A percentile compares a stretch with the other conserved stretches of the same genome.
Conservation (phyloP, 805 yeast genomes). For the Metschnikowia aberdeeniae region DNA sequence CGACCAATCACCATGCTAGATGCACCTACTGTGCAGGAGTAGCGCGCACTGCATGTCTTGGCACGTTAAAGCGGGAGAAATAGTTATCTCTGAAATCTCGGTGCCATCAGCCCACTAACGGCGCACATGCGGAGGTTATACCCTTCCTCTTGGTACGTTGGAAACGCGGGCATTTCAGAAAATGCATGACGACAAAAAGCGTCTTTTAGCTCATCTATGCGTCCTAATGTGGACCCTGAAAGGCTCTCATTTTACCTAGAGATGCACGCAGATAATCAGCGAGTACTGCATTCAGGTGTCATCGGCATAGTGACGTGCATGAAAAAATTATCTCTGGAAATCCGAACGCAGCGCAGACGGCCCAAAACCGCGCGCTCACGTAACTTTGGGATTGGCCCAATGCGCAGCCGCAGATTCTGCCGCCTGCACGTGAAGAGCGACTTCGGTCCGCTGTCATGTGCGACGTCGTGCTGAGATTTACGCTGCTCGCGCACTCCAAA, state of each 20-base stretch:
- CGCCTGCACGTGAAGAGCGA: too few species aligned
- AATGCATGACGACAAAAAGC: too few species aligned
- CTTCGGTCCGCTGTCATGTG: too few species aligned
- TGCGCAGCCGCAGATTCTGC: too few species aligned
- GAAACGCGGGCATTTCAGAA: neutral
- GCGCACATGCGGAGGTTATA: neutral
- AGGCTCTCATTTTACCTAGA: neutral
- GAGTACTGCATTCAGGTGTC: neutral
- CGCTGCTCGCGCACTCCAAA: too few species aligned
- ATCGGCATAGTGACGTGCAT: constrained; percentile 2
- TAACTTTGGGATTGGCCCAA: too few species aligned
- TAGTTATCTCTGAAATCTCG: constrained; percentile 1
- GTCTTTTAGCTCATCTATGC: too few species aligned
- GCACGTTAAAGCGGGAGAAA: neutral
- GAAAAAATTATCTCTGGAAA: constrained; percentile 3
- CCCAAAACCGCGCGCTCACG: neutral
- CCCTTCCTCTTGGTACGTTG: neutral
- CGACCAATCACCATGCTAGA: neutral
- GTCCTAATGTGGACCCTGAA: neutral
- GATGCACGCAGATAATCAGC: constrained; percentile 1
- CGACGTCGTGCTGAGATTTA: too few species aligned
- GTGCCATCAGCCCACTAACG: neutral
- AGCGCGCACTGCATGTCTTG: neutral
- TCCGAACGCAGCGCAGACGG: constrained; percentile 2
- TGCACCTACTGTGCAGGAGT: neutral